Conservation (phyloP, 257 asterid species). For the Nicotiana sylvestris region DNA sequence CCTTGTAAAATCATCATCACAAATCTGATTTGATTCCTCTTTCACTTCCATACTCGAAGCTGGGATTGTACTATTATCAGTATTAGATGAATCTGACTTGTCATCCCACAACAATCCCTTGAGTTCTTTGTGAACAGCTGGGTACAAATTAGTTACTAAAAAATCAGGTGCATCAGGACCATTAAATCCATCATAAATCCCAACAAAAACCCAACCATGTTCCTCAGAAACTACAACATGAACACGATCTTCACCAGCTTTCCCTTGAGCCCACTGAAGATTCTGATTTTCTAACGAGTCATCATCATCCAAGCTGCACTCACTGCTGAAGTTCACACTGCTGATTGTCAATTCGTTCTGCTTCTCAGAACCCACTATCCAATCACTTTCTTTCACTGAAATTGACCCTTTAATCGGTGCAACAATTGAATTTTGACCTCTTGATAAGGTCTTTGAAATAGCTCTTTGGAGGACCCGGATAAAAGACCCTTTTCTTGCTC, state of each 20-base stretch:
- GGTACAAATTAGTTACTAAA: constrained; percentile 68
- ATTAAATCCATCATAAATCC: constrained; percentile 91
- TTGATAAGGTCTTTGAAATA: constrained; percentile 53
- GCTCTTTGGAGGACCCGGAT: constrained; percentile 66
- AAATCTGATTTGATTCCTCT: constrained; percentile 18
- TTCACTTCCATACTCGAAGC: not conserved
- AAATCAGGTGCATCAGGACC: constrained; percentile 97
- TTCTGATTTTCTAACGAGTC: constrained; percentile 56
- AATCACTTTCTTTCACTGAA: constrained; percentile 56
- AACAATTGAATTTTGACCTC: constrained; percentile 86
- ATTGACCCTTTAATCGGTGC: constrained; percentile 75
- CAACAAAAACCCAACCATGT: constrained; percentile 92
- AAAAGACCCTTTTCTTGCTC: constrained; percentile 53
- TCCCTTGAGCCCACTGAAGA: constrained; percentile 99
- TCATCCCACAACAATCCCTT: constrained; percentile 90
- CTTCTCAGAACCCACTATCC: constrained; percentile 58
- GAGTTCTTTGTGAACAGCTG: constrained; percentile 80
- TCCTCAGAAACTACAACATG: constrained; percentile 95
- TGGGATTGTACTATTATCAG: constrained; percentile 9
- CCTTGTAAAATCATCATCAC: constrained; percentile 29
- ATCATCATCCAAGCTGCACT: constrained; percentile 67
- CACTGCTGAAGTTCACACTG: constrained; percentile 73
- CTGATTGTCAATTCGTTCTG: constrained; percentile 70
- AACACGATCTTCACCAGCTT: constrained; percentile 96
- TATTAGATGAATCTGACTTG: constrained; percentile 31